Base-by-base conservation (phyloP, 345 rosid genomes). In the Euphorbia tirucalli region DNA sequence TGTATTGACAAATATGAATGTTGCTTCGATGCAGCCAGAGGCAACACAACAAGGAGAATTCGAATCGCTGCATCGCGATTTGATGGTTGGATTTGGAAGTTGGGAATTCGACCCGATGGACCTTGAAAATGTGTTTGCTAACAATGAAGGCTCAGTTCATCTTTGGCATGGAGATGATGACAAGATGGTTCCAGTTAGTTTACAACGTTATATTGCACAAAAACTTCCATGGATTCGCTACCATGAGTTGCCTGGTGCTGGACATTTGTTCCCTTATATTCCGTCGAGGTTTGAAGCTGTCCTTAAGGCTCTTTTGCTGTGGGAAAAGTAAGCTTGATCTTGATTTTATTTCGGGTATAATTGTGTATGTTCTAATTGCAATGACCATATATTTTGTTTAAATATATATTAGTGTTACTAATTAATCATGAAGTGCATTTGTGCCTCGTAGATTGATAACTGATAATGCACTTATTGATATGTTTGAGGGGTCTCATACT, bases 81-180 rank as follows among this genome's bases (percentile, higher is more conserved):
- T 72, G 21, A 77, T 61, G 39, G 43, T 77, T 16, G 80, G 73
- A 66, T 77, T 77, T n/a, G 73, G 80, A 65, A 72, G 11, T 28
- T 77, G 80, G 80, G 80, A 61, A 52, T 77, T 77, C 37, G 73
- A 68, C 69, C 80, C 80, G 0, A 69, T 73, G 74, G 81, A 73
- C 39, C n/a, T 78, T 18, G 55, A 64, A n/a, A 73, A 69, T 62
- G 74, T 74, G n/a, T 78, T 73, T 69, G 71, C 77, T 19, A 35
- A n/a, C n/a, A 69, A 58, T 22, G 81, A 74, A 65, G 77, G 78
- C 22, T 69, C 81, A 2, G 71, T 78, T 30, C 81, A 78, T 58
- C 50, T 78, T 49, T 78, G 81, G 81, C 78, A 78, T 0, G 81
- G 78, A 27, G 77, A 69, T 9, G 74, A 69, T 3, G 81, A 78